Conservation (phyloP, 1,284 basidiomycete species). For the Thecaphora thlaspeos region DNA sequence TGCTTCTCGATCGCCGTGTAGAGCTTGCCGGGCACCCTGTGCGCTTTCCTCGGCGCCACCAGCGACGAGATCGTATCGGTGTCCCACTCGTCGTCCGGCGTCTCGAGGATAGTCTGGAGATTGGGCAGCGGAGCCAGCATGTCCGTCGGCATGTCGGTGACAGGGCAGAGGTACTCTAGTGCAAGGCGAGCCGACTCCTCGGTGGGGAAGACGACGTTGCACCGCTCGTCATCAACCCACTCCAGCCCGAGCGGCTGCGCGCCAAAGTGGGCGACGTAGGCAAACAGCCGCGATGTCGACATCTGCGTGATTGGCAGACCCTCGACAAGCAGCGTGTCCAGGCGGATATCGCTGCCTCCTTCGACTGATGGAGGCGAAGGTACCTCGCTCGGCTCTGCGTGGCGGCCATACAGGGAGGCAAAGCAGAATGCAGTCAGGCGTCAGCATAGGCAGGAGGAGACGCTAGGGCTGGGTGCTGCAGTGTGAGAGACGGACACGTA, state of each 20-base stretch:
- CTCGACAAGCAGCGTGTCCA: slow-evolving; percentile 46
- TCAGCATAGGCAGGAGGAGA: too few species aligned
- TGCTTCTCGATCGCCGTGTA: slow-evolving; percentile 49
- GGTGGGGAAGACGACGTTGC: slow-evolving; percentile 51
- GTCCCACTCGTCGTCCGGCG: slow-evolving; percentile 26
- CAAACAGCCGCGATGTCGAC: slow-evolving; percentile 55
- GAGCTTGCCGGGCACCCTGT: slow-evolving; percentile 39
- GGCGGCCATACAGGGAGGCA: not conserved
- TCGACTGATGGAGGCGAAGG: slow-evolving; percentile 34
- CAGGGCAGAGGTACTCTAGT: slow-evolving; percentile 42
- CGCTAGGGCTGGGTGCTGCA: too few species aligned
- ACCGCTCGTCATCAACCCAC: slow-evolving; percentile 53
- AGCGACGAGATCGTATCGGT: slow-evolving; percentile 26
- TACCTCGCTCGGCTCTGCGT: slow-evolving; percentile 4
- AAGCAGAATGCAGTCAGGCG: slow-evolving; percentile 1
- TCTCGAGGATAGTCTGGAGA: slow-evolving; percentile 20
- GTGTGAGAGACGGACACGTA: too few species aligned
- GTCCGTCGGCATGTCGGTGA: not conserved
- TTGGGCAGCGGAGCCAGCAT: slow-evolving; percentile 12
- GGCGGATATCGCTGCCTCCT: slow-evolving; percentile 36
- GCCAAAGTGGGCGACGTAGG: slow-evolving; percentile 49
- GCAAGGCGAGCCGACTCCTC: slow-evolving; percentile 34
- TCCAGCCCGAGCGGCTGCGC: slow-evolving; percentile 52
- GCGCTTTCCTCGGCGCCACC: slow-evolving; percentile 33
- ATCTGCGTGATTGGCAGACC: slow-evolving; percentile 54